phyloP scores from a whole-genome alignment of 768 basidiomycete species.

The Suillus sp. region DNA sequence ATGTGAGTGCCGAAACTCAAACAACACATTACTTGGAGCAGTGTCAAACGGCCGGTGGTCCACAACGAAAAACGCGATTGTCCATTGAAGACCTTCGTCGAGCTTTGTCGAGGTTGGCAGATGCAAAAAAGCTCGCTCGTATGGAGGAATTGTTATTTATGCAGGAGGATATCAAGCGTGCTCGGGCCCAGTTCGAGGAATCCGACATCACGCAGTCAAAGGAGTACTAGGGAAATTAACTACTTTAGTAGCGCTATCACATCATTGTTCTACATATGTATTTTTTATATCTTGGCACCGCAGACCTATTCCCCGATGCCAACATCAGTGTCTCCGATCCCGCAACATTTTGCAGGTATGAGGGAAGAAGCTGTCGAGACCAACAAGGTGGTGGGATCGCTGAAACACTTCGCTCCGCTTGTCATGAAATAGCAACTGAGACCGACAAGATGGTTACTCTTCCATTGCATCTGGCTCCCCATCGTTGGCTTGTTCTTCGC shows the following conservation, averaged over 20 bases:
- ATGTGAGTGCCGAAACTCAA: constrained; percentile 14
- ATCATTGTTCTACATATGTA: constrained; percentile 11
- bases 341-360: neutral
- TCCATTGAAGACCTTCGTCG: constrained; percentile 86
- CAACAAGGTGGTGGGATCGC: neutral
- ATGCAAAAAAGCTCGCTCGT: constrained; percentile 88
- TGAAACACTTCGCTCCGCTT: neutral
- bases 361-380: neutral
- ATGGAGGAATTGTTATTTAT: constrained; percentile 92
- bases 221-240: constrained; percentile 40
- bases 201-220: constrained; percentile 49
- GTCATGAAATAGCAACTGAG: neutral
- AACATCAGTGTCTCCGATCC: neutral
- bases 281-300: constrained; percentile 5
- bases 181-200: constrained; percentile 75
- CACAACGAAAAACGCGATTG: constrained; percentile 70
- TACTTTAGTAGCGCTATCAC: constrained; percentile 10
- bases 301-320: neutral
- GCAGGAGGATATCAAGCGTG: constrained; percentile 93
- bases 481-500: constrained; percentile 31
- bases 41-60: constrained; percentile 75
- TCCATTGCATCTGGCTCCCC: constrained; percentile 64
- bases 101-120: constrained; percentile 80
- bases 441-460: constrained; percentile 43
- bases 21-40: constrained; percentile 29